These are phyloP conservation scores for Discostella pseudostelligera DNA, from an alignment of 108 stramenopile species.

Conservation along the genomic window DNA sequence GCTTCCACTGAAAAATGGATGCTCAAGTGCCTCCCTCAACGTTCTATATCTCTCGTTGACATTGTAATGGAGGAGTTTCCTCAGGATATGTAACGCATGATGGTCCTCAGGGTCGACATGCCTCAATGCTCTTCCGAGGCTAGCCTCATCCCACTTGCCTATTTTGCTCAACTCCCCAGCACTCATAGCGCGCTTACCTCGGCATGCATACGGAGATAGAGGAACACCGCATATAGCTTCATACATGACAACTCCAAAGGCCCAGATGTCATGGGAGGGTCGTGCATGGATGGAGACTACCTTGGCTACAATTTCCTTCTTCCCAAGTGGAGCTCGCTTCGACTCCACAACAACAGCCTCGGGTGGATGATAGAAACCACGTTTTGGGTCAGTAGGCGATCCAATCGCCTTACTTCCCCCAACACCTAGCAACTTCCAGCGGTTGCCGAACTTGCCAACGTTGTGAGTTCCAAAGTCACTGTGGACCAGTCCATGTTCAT, in stretches of 20 bases:
- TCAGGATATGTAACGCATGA: constrained; percentile 57
- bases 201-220: constrained; percentile 76
- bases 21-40: constrained; percentile 73
- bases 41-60: constrained; percentile 56
- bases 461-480: constrained; percentile 90
- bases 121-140: constrained; percentile 62
- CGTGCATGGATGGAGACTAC: constrained; percentile 69
- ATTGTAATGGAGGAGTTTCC: constrained; percentile 69
- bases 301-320: constrained; percentile 61
- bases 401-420: constrained; percentile 79
- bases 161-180: constrained; percentile 69
- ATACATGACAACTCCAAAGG: constrained; percentile 77
- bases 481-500: constrained; percentile 86
- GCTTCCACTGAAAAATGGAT: constrained; percentile 68
- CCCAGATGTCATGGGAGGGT: constrained; percentile 84
- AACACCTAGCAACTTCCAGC: constrained; percentile 84
- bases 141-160: constrained; percentile 76
- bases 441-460: constrained; percentile 82
- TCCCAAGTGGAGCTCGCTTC: constrained; percentile 55
- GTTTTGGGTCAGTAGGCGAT: constrained; percentile 70
- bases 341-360: constrained; percentile 78
- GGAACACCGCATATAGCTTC: constrained; percentile 78
- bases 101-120: constrained; percentile 53
- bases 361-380: constrained; percentile 87
- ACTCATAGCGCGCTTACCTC: constrained; percentile 81